A percentile compares a stretch with the other conserved stretches of the same genome.
These are phyloP conservation scores for Aspergillus cavernicola DNA, from an alignment of 495 filamentous ascomycete species.

Conservation along the genomic window DNA sequence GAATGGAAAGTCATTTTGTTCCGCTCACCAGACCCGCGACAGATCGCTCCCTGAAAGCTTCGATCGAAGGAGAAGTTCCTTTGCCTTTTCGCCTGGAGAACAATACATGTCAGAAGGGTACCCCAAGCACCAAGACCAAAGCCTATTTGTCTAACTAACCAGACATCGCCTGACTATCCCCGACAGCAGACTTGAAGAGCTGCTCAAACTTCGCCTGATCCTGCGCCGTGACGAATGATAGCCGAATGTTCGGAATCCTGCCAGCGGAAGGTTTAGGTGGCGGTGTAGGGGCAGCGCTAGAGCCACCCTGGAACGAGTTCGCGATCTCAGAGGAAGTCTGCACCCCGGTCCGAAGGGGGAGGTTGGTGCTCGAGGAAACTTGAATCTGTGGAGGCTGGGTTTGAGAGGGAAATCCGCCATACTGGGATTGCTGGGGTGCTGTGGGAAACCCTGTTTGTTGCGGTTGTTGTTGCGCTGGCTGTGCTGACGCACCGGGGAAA, in stretches of 20 bases:
- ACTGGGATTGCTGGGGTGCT: constrained; percentile 37
- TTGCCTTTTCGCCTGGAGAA: constrained; percentile 69
- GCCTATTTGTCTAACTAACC: constrained; percentile 41
- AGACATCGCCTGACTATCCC: constrained; percentile 80
- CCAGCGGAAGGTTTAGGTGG: constrained; percentile 45
- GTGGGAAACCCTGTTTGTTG: constrained; percentile 45
- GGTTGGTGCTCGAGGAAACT: constrained; percentile 37
- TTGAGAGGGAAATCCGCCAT: constrained; percentile 37
- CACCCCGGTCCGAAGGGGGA: constrained; percentile 36
- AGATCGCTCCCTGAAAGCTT: constrained; percentile 77
- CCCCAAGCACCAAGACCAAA: neutral
- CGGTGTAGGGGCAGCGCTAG: constrained; percentile 46
- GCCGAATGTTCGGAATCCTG: constrained; percentile 90
- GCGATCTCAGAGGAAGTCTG: constrained; percentile 84
- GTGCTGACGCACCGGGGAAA: constrained; percentile 45
- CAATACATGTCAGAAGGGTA: constrained; percentile 17
- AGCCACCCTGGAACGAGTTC: constrained; percentile 65
- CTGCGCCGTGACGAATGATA: constrained; percentile 92
- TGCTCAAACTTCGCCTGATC: constrained; percentile 99
- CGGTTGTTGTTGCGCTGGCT: constrained; percentile 29
- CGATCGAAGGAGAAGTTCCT: constrained; percentile 82
- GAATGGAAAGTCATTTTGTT: neutral
- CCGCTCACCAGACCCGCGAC: constrained; percentile 77
- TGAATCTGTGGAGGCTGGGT: constrained; percentile 48
- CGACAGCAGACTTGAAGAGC: constrained; percentile 92